Conservation (phyloP, 345 rosid species). For the Murraya koenigii region DNA sequence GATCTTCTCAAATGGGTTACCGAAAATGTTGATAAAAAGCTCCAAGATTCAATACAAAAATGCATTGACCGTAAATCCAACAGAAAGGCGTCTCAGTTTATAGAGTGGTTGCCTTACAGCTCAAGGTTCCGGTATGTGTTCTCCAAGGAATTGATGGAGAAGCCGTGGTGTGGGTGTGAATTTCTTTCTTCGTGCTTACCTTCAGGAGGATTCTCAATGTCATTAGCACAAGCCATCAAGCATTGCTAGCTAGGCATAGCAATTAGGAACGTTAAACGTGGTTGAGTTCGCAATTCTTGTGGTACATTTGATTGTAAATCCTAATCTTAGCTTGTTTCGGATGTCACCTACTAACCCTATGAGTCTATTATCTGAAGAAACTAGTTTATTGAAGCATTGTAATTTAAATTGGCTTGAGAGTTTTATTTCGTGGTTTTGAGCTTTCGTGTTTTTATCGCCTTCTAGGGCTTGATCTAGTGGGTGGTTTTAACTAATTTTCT, state of each 20-base stretch:
- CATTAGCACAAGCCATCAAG: constrained; percentile 9
- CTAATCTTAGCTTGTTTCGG: constrained; percentile 1
- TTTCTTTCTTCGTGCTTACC: constrained; percentile 13
- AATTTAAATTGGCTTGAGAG: not conserved
- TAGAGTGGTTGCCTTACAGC: constrained; percentile 76
- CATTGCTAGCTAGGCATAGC: constrained; percentile 13
- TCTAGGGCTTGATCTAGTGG: no score
- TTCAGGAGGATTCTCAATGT: constrained; percentile 7
- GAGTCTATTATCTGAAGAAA: not conserved
- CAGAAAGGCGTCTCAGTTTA: constrained; percentile 53
- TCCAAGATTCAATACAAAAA: constrained; percentile 51
- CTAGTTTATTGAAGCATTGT: not conserved
- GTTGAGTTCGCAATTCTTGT: not conserved
- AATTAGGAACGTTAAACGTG: not conserved
- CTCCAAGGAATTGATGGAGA: constrained; percentile 68
- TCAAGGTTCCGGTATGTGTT: constrained; percentile 72
- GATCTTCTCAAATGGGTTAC: constrained; percentile 63
- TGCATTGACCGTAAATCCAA: constrained; percentile 45
- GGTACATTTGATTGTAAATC: not conserved
- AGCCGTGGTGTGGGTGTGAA: constrained; percentile 51
- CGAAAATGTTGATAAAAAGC: constrained; percentile 58
- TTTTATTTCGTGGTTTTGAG: not conserved
- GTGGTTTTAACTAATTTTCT: no score
- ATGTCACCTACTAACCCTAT: not conserved
- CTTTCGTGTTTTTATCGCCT: not conserved